Percentiles rank a stretch among this genome's conserved stretches.
Conservation (phyloP, 495 filamentous ascomycete genomes). For the Rhizodiscina lignyota region DNA sequence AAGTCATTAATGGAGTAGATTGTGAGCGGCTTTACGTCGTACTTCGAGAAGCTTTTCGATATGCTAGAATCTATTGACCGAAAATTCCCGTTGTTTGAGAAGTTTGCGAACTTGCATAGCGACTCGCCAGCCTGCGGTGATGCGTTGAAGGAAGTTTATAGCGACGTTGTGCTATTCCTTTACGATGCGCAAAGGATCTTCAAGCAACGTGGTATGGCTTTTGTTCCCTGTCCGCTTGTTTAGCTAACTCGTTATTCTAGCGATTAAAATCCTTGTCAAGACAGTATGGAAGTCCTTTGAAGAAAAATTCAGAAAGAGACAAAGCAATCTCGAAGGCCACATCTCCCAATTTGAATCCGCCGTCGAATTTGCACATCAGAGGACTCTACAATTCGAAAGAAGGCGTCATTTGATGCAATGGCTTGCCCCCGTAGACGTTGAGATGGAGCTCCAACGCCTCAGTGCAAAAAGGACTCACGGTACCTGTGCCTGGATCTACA, state of each 20-base stretch:
- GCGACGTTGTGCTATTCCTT: neutral
- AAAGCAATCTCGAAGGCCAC: neutral
- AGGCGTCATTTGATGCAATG: neutral
- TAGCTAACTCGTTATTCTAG: too few relatives aligned
- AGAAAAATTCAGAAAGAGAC: neutral
- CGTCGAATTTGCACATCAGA: neutral
- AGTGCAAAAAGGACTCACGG: neutral
- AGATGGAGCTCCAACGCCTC: neutral
- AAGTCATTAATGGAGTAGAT: too few relatives aligned
- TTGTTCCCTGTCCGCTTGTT: too few relatives aligned
- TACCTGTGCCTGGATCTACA: neutral
- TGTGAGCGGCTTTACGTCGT: too few relatives aligned
- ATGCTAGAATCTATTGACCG: neutral
- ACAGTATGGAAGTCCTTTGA: neutral
- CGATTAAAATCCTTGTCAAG: neutral
- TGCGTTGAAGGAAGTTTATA: neutral
- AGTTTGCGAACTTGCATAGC: neutral
- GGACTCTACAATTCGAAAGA: neutral
- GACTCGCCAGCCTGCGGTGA: neutral
- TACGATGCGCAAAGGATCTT: neutral
- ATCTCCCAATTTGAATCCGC: neutral
- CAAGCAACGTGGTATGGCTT: neutral
- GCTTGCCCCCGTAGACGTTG: neutral
- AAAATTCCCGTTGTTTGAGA: neutral
- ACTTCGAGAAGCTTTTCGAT: neutral